Evolutionary conservation across 768 basidiomycete genomes (phyloP).

Genomic region (Tremella mesenterica): DNA sequence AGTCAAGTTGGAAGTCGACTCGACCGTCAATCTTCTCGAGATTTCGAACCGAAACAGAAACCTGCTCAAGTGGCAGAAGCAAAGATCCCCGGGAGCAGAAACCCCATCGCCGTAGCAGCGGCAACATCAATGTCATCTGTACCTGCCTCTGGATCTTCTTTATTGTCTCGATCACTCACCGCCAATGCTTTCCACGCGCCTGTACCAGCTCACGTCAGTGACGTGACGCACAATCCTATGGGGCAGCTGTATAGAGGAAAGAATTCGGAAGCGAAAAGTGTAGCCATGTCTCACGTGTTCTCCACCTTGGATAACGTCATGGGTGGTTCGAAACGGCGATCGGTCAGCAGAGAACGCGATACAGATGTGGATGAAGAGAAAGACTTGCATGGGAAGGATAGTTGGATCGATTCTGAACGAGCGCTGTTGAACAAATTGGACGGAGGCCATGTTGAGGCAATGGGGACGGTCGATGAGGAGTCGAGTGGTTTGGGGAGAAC

Average conservation of each 20-base stretch:
- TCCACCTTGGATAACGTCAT: constrained; percentile 19
- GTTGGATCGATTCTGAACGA: constrained; percentile 35
- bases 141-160: constrained; percentile 12
- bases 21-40: neutral
- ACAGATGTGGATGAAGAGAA: constrained; percentile 4
- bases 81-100: constrained; percentile 1
- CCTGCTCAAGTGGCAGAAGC: neutral
- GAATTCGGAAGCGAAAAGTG: constrained; percentile 17
- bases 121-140: too few relatives aligned
- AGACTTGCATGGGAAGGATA: constrained; percentile 23
- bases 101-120: constrained; percentile 18
- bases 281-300: constrained; percentile 30
- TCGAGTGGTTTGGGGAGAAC: constrained; percentile 15
- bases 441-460: neutral
- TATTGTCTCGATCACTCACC: constrained; percentile 33
- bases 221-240: constrained; percentile 14
- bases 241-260: constrained; percentile 14
- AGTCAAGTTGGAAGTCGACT: neutral
- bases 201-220: constrained; percentile 6
- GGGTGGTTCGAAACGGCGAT: constrained; percentile 1
- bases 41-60: neutral
- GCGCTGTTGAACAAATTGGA: neutral
- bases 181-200: constrained; percentile 26
- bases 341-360: neutral
- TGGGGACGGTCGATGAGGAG: constrained; percentile 13